Base-by-base conservation (phyloP, 768 basidiomycete species). In the Leccinum boreale region DNA sequence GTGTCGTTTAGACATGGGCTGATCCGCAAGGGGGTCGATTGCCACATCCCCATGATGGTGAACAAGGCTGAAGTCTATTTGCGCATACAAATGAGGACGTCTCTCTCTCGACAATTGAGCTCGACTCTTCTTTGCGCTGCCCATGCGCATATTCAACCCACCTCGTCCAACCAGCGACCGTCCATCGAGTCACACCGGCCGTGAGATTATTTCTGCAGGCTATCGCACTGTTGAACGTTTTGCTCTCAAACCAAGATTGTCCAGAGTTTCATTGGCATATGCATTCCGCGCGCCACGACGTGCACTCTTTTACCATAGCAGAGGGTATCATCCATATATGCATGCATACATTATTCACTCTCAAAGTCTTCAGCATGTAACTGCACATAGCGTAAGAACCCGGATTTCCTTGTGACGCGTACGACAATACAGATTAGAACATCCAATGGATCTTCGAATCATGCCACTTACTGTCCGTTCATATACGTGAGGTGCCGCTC, bases 1-100 rank as follows among this genome's bases (percentile, higher is more conserved):
- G 61, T 17, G n/a, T 33, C 3, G 47, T 14, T 47, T 48, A 15
- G 36, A 31, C 14, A 35, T 6, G 86, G 83, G 73, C 75, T 14
- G 82, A 81, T 53, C 60, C 89, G 33, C 79, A 31, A 31, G 11
- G 78, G 59, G 88, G 87, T 15, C 33, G 0, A 35, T 35, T 35
- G 14, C 33, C 33, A 35, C 33, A 15, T 15, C 33, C 33, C 33
- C 33, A 35, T 35, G 14, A 3, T 1, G 33, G 14, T 4, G 33
- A 35, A 15, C 33, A 35, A 35, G 14, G 14, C 6, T 35, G 33
- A 1, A 35, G 12, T 33, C 33, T 31, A 33, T 15, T 35, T 15
- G 14, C 33, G 14, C 33, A 35, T 35, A 35, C 14, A 6, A 35
- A 35, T 6, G 33, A 35, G 14, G 33, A 14, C 3, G 14, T 14